Conservation (phyloP, 2,329 filamentous ascomycete genomes). For the Aspergillus sergii region DNA sequence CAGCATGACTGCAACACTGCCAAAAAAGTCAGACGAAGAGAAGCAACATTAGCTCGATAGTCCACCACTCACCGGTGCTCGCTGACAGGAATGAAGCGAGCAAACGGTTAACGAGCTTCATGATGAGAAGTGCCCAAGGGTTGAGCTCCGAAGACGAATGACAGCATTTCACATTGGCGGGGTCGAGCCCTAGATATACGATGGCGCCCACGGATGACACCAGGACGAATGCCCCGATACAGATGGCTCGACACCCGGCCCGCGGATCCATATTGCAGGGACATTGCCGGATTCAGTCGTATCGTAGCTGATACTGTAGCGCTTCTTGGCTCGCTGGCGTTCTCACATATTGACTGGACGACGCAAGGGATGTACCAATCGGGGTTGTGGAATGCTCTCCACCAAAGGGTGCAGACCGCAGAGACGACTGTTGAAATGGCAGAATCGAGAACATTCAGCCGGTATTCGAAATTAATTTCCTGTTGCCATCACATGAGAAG, state of each 20-base stretch:
- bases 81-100: conserved; percentile 7
- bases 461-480: neutral
- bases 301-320: neutral
- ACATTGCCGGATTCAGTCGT: neutral
- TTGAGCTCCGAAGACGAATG: neutral
- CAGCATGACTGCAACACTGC: conserved; percentile 13
- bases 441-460: neutral
- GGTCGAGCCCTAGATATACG: conserved; percentile 6
- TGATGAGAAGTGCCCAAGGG: neutral
- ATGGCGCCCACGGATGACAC: neutral
- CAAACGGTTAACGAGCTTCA: conserved; percentile 8
- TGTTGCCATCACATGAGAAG: neutral
- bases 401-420: neutral
- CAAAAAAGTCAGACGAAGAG: neutral
- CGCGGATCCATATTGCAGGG: conserved; percentile 5
- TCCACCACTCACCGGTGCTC: conserved; percentile 2
- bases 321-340: neutral
- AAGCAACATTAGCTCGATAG: neutral
- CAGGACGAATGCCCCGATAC: neutral
- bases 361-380: neutral
- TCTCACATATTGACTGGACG: neutral
- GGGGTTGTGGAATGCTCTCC: neutral
- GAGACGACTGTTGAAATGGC: neutral
- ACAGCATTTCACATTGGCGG: neutral
- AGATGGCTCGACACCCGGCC: conserved; percentile 5